Evolutionary conservation across 495 filamentous ascomycete genomes (phyloP), one percentile per base, ranked within the genome.

Genomic region (Neurospora sublineolata): DNA sequence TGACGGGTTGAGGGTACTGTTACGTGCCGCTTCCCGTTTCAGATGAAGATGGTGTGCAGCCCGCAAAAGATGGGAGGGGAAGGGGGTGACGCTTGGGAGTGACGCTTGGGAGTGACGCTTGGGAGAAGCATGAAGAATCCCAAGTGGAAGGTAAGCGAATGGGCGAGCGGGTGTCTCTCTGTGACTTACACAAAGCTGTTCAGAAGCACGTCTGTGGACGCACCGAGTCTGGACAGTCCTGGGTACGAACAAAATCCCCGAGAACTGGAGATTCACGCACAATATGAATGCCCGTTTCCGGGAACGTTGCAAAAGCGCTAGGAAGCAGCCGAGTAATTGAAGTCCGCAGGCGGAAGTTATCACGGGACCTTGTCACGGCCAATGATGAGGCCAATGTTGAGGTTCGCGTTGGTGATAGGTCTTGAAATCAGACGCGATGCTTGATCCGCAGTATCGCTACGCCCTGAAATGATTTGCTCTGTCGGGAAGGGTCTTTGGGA

Each of bases 331-430:
- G 76, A 76, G 77, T 76, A 82, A 82, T 82, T 77, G 80, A 77
- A 72, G 73, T 84, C 84, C 83, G 84, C 84, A 86, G 84, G 75
- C 72, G 72, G 75, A 46, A 72, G 77, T 73, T 81, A 83, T 86
- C 84, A 86, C 83, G 83, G 84, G 84, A 85, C 80, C 72, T 74
- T 70, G 72, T 71, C 69, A 78, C 71, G 78, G 76, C 84, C 84
- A 85, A 86, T 86, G 76, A 72, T 77, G 77, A 79, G 41, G 68
- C 72, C 78, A 77, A 82, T 69, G 74, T 69, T 67, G 72, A 74
- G 58, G 78, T 72, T 82, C 71, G 72, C 71, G 79, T 76, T 74
- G 75, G 46, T 85, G 83, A 86, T 86, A 86, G 84, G 84, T 75
- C 77, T 84, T 77, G 71, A 70, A 68, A 74, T 73, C 76, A 74